Conservation (phyloP, 2,329 filamentous ascomycete species). For the Colletotrichum plurivorum region DNA sequence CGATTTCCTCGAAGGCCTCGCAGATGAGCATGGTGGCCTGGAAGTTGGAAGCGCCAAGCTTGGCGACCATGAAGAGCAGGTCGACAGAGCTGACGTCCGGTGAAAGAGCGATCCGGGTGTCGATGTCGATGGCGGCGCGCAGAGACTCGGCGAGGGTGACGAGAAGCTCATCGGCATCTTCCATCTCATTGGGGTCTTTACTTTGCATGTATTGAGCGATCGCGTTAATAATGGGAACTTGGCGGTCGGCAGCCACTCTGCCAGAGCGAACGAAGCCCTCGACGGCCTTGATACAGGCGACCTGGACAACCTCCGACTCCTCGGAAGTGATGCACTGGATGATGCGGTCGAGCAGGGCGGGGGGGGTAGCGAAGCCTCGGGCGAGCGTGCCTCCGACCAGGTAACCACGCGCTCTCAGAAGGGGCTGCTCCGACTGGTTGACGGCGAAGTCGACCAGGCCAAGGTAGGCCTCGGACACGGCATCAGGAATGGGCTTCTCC, state of each 20-base stretch:
- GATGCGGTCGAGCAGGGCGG: slow-evolving; percentile 77
- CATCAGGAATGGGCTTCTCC: slow-evolving; percentile 77
- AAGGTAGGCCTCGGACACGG: slow-evolving; percentile 81
- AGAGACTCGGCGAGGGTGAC: slow-evolving; percentile 91
- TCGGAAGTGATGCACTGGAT: slow-evolving; percentile 83
- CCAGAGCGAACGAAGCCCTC: slow-evolving; percentile 75
- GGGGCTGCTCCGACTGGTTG: slow-evolving; percentile 76
- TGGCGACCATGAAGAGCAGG: slow-evolving; percentile 89
- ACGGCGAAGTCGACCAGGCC: slow-evolving; percentile 86
- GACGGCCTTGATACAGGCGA: slow-evolving; percentile 89
- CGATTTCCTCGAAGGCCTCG: slow-evolving; percentile 93
- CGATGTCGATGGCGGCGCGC: slow-evolving; percentile 84
- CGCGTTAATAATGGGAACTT: slow-evolving; percentile 72
- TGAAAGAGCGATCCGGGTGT: slow-evolving; percentile 81
- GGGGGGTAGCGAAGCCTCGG: slow-evolving; percentile 75
- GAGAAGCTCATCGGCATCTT: slow-evolving; percentile 92
- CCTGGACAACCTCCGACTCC: slow-evolving; percentile 88
- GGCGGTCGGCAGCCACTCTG: slow-evolving; percentile 67
- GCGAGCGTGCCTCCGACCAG: slow-evolving; percentile 86
- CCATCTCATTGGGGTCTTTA: slow-evolving; percentile 86
- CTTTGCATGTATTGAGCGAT: slow-evolving; percentile 81
- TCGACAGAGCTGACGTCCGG: slow-evolving; percentile 82
- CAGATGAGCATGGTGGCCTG: slow-evolving; percentile 89
- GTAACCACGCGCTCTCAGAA: slow-evolving; percentile 89
- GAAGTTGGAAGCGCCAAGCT: slow-evolving; percentile 90